Evolutionary conservation across 2,329 filamentous ascomycete species (phyloP).

Genomic region (Didymella glomerata): DNA sequence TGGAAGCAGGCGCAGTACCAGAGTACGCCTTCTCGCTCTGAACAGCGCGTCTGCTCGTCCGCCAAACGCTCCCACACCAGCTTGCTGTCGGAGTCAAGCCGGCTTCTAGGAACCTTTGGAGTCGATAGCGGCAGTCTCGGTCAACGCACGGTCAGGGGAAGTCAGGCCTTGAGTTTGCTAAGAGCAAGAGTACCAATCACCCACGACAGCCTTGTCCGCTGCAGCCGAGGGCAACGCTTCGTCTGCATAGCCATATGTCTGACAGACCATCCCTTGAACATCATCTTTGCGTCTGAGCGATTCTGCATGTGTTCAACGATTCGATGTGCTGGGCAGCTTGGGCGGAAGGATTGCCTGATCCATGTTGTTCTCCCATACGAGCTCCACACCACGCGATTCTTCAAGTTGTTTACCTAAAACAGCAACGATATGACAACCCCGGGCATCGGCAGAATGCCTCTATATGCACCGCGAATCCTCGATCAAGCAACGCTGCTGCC

Average conservation of each 20-base stretch:
- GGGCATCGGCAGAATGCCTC: conserved; percentile 15
- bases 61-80: background rate
- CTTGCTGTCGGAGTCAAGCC: background rate
- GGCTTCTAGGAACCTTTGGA: background rate
- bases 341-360: conserved; percentile 38
- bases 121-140: background rate
- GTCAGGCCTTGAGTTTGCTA: background rate
- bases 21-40: background rate
- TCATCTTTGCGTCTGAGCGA: background rate
- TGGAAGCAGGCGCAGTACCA: background rate
- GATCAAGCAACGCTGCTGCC: conserved; percentile 22
- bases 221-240: background rate
- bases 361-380: background rate
- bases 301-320: background rate
- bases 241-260: background rate
- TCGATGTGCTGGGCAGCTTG: background rate
- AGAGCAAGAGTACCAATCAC: no score
- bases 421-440: conserved; percentile 9
- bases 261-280: background rate
- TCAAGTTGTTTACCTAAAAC: conserved; percentile 7
- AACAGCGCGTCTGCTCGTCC: background rate
- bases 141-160: background rate
- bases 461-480: conserved; percentile 1
- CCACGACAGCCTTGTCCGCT: background rate
- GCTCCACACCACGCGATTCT: conserved; percentile 6